Base-by-base conservation (phyloP, 371 early-diverging fungal species). In the Apophysomyces elegans region DNA sequence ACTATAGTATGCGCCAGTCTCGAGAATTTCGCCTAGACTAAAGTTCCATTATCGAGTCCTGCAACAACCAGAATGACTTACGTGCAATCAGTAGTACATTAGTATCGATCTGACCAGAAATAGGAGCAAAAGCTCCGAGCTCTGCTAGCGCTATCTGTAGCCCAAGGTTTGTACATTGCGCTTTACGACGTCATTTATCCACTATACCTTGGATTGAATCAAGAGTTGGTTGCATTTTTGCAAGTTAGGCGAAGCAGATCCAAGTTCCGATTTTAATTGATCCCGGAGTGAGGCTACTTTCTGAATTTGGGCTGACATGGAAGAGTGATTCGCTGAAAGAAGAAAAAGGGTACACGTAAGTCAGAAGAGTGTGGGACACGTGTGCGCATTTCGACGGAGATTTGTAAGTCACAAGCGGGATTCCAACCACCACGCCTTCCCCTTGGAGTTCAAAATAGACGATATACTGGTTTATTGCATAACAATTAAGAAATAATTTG, bases 1-100 rank as follows among this genome's bases (percentile, higher is more conserved):
- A 69, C 92, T 91, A 80, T 89, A 90, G 62, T 91, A 90, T 12
- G 96, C 97, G 14, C 96, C 99, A 59, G 91, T 84, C 80, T 98
- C 99, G 46, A 97, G 84, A 43, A 95, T 85, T 45, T 96, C 94
- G 61, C 96, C 93, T 94, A 80, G 16, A 45, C 5, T 41, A 46
- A 8, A 44, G 32, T 26, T 58, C 32, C 32, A 26, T 26, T 26
- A 26, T 26, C 32, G 32, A 54, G 14, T 37, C 44, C 14, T 45
- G 47, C 21, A 61, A 6, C 37, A 54, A 41, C 36, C 5, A 44
- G 11, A 11, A 60, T 26, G 14, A 56, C 90, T 75, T 84, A 94
- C 93, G 84, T 59, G 92, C 90, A 59, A 87, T 72, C 6, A 89
- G 74, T 45, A 92, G 77, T 44, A 87, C 87, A 62, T 91, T 85